These are phyloP conservation scores for Hypoxylon sp. DNA, from an alignment of 2,329 filamentous ascomycete species.

Conservation along the genomic window DNA sequence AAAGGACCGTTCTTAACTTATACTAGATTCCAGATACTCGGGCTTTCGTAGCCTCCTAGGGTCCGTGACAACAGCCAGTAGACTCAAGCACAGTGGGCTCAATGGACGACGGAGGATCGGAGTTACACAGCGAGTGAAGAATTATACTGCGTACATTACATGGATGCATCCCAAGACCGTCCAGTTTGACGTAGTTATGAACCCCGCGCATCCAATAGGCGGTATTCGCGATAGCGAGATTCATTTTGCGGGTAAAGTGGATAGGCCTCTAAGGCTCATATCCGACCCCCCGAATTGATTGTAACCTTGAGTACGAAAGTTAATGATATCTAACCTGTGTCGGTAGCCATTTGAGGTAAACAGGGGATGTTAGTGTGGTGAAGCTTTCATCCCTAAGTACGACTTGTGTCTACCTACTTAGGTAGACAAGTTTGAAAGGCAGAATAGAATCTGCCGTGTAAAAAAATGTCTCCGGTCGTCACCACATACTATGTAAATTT, in stretches of 20 bases:
- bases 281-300: conserved; percentile 30
- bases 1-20: conserved; percentile 18
- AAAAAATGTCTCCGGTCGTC: no score
- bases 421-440: no score
- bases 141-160: conserved; percentile 2
- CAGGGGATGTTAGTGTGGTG: no score
- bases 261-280: conserved; percentile 1
- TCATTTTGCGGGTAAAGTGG: conserved; percentile 5
- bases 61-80: background rate
- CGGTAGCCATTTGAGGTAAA: no score
- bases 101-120: conserved; percentile 26
- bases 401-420: no score
- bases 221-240: conserved; percentile 6
- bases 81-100: conserved; percentile 5
- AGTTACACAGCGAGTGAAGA: background rate
- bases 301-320: conserved; percentile 4
- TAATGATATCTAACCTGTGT: no score
- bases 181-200: no score
- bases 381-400: no score
- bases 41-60: background rate
- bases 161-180: conserved; percentile 7
- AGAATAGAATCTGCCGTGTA: no score
- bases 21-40: background rate
- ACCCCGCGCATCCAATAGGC: conserved; percentile 2
- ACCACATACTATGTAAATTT: no score